A percentile compares a stretch with the other conserved stretches of the same genome.
Conservation (phyloP, 306 rosid genomes). For the Psophocarpus tetragonolobus region DNA sequence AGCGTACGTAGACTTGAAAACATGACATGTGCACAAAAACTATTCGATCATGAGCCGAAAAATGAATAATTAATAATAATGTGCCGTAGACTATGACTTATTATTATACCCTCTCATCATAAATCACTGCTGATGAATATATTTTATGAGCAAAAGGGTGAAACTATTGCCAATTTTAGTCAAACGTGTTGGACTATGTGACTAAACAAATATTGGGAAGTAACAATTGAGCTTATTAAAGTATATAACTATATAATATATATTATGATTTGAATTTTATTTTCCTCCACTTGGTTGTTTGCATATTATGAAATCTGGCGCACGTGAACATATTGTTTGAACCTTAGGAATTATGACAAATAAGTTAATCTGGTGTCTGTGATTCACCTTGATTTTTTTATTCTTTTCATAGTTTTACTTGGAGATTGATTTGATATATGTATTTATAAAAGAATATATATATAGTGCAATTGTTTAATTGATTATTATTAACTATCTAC, state of each 20-base stretch:
- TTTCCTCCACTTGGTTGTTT: not conserved
- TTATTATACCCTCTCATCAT: not conserved
- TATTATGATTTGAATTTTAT: not conserved
- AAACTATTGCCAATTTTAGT: not conserved
- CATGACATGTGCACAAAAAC: slow-evolving; percentile 1
- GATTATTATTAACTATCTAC: not conserved
- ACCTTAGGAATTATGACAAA: not conserved
- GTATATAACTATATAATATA: not conserved
- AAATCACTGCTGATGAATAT: not conserved
- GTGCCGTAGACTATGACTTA: not conserved
- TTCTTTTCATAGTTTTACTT: not conserved
- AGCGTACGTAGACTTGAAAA: not conserved
- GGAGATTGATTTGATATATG: not conserved
- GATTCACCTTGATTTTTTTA: not conserved
- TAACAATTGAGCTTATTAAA: not conserved
- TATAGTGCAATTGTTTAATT: not conserved
- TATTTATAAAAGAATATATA: not conserved
- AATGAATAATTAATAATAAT: not conserved
- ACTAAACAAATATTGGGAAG: not conserved
- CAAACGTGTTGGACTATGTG: slow-evolving; percentile 11
- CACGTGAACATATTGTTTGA: slow-evolving; percentile 5
- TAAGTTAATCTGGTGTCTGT: not conserved
- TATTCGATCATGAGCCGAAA: not conserved
- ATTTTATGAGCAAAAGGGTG: not conserved
- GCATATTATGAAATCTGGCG: not conserved